A percentile compares a stretch with the other conserved stretches of the same genome.
phyloP scores from a whole-genome alignment of 768 basidiomycete species.

The Phaeolepiota aurea region DNA sequence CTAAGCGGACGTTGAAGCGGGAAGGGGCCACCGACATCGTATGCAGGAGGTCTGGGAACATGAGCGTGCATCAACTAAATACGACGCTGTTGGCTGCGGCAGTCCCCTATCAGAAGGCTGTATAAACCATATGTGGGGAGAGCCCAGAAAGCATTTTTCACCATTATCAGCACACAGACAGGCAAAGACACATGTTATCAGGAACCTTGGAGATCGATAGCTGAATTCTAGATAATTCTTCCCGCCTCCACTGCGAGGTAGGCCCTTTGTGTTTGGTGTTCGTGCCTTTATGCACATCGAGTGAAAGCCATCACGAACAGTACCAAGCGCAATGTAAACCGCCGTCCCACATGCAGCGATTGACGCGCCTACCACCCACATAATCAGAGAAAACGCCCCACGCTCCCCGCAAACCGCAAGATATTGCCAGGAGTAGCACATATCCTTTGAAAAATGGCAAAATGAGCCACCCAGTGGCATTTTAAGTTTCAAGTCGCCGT shows the following conservation, averaged over 20 bases:
- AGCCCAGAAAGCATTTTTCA: too few species aligned
- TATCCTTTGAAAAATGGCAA: too few species aligned
- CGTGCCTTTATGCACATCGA: neutral
- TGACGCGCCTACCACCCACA: constrained; percentile 64
- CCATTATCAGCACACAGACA: constrained; percentile 48
- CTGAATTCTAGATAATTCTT: constrained; percentile 71
- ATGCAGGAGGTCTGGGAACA: constrained; percentile 44
- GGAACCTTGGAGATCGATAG: constrained; percentile 50
- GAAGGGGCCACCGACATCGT: constrained; percentile 39
- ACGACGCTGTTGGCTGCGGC: constrained; percentile 53
- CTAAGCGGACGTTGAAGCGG: constrained; percentile 37
- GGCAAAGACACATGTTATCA: constrained; percentile 54
- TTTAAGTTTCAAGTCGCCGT: too few species aligned
- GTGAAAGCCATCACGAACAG: constrained; percentile 28
- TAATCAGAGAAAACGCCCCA: constrained; percentile 56
- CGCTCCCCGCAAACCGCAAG: constrained; percentile 59
- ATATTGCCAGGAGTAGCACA: constrained; percentile 67
- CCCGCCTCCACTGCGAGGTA: constrained; percentile 67
- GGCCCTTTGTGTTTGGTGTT: constrained; percentile 29
- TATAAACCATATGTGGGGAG: too few species aligned
- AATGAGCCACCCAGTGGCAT: too few species aligned
- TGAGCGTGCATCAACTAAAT: constrained; percentile 59
- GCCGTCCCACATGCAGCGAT: constrained; percentile 60
- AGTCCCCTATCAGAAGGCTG: constrained; percentile 53
- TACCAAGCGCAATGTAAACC: constrained; percentile 68